Conservation (phyloP, 192 early-diverging fungal genomes). For the Dispira parvispora region DNA sequence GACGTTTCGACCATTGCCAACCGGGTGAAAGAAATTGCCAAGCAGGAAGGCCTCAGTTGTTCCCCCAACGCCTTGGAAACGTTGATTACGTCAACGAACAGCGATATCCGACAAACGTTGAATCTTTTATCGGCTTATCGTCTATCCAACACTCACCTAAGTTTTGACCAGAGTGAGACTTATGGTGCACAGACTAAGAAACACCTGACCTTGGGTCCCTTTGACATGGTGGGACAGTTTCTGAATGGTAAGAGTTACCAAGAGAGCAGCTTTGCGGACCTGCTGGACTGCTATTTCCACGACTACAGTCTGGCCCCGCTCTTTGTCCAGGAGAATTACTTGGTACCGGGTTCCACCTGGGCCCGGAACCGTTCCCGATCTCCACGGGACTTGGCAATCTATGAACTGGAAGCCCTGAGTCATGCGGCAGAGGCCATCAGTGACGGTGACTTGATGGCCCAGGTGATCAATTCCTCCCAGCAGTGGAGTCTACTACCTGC, state of each 20-base stretch:
- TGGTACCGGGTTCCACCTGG: slow-evolving; percentile 12
- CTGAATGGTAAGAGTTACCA: slow-evolving; percentile 33
- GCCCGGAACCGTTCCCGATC: background rate
- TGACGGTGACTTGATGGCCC: slow-evolving; percentile 64
- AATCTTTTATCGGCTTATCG: slow-evolving; percentile 89
- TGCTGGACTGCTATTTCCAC: slow-evolving; percentile 78
- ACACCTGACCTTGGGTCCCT: slow-evolving; percentile 44
- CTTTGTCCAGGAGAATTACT: slow-evolving; percentile 69
- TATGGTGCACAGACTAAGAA: slow-evolving; percentile 30
- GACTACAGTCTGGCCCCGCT: slow-evolving; percentile 77
- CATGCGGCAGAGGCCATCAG: slow-evolving; percentile 78
- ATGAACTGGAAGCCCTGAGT: slow-evolving; percentile 41
- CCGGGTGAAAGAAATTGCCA: slow-evolving; percentile 59
- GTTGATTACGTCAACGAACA: slow-evolving; percentile 59
- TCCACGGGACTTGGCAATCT: background rate
- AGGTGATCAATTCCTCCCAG: slow-evolving; percentile 57
- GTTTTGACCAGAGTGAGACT: slow-evolving; percentile 64
- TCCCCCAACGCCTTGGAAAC: slow-evolving; percentile 63
- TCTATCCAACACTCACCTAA: slow-evolving; percentile 41
- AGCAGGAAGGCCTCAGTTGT: slow-evolving; percentile 58
- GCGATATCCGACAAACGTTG: slow-evolving; percentile 93
- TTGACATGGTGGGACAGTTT: slow-evolving; percentile 54
- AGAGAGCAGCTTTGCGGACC: slow-evolving; percentile 42
- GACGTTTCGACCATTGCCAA: slow-evolving; percentile 53
- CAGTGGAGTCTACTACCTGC: slow-evolving; percentile 86